Conservation (phyloP, 495 filamentous ascomycete species). For the Cladorrhinum samala region DNA sequence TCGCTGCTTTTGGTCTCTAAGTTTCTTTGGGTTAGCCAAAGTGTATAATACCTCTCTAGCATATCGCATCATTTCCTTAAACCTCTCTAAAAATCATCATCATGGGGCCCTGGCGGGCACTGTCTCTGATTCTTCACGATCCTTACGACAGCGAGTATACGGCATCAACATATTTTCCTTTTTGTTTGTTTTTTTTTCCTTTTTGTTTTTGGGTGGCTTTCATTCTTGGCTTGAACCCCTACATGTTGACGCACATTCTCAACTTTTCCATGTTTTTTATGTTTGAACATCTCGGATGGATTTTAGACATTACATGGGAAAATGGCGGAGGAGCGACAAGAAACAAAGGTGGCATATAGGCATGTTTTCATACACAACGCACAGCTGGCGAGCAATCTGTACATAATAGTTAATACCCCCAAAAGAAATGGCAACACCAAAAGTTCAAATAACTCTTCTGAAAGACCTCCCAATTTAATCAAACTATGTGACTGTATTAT, state of each 20-base stretch:
- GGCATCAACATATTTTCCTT: slow-evolving; percentile 7
- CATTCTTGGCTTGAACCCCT: background rate
- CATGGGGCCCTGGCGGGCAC: background rate
- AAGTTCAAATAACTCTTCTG: too few relatives aligned
- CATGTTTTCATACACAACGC: background rate
- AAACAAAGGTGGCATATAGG: background rate
- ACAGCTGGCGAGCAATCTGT: slow-evolving; percentile 5
- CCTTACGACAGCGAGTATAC: slow-evolving; percentile 14
- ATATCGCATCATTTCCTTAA: slow-evolving; percentile 1
- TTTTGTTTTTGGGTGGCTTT: background rate
- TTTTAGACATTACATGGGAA: background rate
- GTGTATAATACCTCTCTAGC: background rate
- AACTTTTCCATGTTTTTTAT: background rate
- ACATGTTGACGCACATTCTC: background rate
- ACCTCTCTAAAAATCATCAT: slow-evolving; percentile 1
- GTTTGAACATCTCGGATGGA: too few relatives aligned
- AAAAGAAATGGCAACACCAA: background rate
- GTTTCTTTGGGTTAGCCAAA: background rate
- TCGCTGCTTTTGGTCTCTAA: slow-evolving; percentile 35
- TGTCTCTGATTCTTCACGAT: slow-evolving; percentile 13
- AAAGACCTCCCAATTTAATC: too few relatives aligned
- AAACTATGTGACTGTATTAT: too few relatives aligned
- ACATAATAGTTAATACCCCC: slow-evolving; percentile 20
- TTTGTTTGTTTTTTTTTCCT: slow-evolving; percentile 1
- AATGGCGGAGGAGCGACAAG: background rate